phyloP scores from a whole-genome alignment of 192 early-diverging fungal genomes.

The Backusella tarrabulga region DNA sequence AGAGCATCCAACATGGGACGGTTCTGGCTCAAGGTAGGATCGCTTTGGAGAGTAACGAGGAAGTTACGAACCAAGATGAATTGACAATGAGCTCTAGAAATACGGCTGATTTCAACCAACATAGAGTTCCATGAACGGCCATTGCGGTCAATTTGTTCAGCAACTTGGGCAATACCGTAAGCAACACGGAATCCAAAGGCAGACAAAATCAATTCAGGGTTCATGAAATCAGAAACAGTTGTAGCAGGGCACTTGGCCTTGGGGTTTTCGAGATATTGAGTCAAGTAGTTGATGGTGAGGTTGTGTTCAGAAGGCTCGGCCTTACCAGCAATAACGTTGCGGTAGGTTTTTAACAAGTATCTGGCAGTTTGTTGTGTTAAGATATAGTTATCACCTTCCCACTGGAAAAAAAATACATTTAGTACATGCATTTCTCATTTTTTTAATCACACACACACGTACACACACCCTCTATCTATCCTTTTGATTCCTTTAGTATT shows the following conservation, averaged over 20 bases:
- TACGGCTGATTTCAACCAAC: conserved; percentile 69
- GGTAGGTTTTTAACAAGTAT: conserved; percentile 71
- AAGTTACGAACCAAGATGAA: conserved; percentile 75
- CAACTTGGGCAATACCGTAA: conserved; percentile 58
- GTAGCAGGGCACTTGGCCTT: conserved; percentile 57
- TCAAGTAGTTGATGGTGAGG: conserved; percentile 41
- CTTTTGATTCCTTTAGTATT: background rate
- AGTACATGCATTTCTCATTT: too few relatives aligned
- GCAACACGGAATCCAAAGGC: conserved; percentile 76
- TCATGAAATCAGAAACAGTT: conserved; percentile 48
- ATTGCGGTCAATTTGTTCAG: conserved; percentile 57
- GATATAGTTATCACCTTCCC: conserved; percentile 86
- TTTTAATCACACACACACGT: too few relatives aligned
- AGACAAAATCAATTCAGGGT: conserved; percentile 58
- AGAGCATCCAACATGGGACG: conserved; percentile 44
- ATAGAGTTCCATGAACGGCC: conserved; percentile 75
- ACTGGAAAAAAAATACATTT: conserved; percentile 20
- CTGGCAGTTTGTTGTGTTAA: conserved; percentile 84
- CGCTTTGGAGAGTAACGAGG: conserved; percentile 52
- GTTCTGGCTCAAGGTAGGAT: conserved; percentile 34
- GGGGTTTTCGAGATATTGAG: conserved; percentile 54
- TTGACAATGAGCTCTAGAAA: conserved; percentile 77
- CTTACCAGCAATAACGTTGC: conserved; percentile 52
- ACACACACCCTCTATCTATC: too few relatives aligned
- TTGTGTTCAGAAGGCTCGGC: conserved; percentile 44